A percentile compares a stretch with the other conserved stretches of the same genome.
Conservation (phyloP, 257 asterid genomes). For the Cinchona pubescens region DNA sequence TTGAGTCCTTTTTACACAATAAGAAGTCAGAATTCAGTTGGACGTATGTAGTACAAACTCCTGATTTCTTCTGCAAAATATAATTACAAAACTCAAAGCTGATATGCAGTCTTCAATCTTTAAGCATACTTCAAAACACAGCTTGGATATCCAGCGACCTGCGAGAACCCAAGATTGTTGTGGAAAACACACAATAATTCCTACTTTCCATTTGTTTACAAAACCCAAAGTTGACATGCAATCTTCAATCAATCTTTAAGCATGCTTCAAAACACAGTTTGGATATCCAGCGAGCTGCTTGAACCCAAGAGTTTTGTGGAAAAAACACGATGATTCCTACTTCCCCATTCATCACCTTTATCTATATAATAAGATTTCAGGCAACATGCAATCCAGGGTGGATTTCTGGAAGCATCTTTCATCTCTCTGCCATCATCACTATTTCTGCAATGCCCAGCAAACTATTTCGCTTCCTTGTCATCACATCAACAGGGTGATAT, state of each 20-base stretch:
- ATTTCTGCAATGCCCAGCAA: constrained; percentile 56
- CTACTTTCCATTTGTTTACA: constrained; percentile 58
- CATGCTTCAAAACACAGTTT: too few relatives aligned
- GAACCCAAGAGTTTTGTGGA: constrained; percentile 36
- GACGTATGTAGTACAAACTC: neutral
- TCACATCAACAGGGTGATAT: constrained; percentile 30
- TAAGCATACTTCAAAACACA: too few relatives aligned
- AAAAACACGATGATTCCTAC: constrained; percentile 55
- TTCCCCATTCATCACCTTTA: constrained; percentile 55
- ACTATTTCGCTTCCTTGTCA: constrained; percentile 41
- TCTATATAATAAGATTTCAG: constrained; percentile 54
- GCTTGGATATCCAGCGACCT: neutral
- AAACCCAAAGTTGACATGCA: neutral
- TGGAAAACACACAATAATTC: constrained; percentile 51
- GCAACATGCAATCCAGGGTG: constrained; percentile 76
- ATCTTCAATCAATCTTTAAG: too few relatives aligned
- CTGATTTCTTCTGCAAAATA: neutral
- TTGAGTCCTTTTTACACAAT: neutral
- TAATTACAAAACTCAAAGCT: neutral
- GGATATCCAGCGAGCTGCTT: constrained; percentile 11
- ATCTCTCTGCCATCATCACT: constrained; percentile 16
- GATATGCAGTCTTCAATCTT: too few relatives aligned
- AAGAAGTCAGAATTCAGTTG: neutral
- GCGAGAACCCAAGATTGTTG: constrained; percentile 32
- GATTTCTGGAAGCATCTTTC: constrained; percentile 40